Conservation (phyloP, 2,329 filamentous ascomycete genomes). For the Fusarium newnesense region DNA sequence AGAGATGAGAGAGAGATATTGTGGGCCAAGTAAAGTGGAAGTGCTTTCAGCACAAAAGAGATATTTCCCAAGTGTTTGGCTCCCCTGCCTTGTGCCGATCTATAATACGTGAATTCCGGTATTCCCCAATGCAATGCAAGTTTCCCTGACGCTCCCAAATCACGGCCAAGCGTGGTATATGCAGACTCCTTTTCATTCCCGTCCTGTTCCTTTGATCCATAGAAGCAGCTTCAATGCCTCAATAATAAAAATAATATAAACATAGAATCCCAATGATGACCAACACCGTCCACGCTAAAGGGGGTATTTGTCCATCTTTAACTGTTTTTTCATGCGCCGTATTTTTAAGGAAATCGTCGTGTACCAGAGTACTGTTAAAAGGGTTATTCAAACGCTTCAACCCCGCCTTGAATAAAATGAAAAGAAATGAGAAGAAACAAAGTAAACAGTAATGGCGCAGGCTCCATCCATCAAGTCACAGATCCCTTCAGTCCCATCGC, state of each 20-base stretch:
- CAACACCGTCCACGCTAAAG: conserved; percentile 43
- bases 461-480: conserved; percentile 32
- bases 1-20: conserved; percentile 8
- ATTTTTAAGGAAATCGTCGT: conserved; percentile 39
- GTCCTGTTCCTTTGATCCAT: conserved; percentile 24
- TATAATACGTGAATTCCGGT: conserved; percentile 42
- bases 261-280: conserved; percentile 37
- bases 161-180: conserved; percentile 43
- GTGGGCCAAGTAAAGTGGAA: conserved; percentile 27
- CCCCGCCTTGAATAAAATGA: conserved; percentile 16
- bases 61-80: conserved; percentile 41
- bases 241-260: conserved; percentile 28
- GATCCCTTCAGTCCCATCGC: conserved; percentile 32
- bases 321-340: conserved; percentile 46
- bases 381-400: conserved; percentile 38
- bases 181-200: conserved; percentile 43
- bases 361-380: conserved; percentile 34
- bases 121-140: conserved; percentile 41
- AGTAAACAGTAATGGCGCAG: conserved; percentile 13
- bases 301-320: conserved; percentile 49
- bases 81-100: conserved; percentile 42
- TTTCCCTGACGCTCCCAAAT: conserved; percentile 37
- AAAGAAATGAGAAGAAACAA: conserved; percentile 5
- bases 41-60: conserved; percentile 33
- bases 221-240: conserved; percentile 26